Evolutionary conservation across 2,329 filamentous ascomycete species (phyloP), one percentile per base, ranked within the genome.

Genomic region (Alternaria ventricosa): DNA sequence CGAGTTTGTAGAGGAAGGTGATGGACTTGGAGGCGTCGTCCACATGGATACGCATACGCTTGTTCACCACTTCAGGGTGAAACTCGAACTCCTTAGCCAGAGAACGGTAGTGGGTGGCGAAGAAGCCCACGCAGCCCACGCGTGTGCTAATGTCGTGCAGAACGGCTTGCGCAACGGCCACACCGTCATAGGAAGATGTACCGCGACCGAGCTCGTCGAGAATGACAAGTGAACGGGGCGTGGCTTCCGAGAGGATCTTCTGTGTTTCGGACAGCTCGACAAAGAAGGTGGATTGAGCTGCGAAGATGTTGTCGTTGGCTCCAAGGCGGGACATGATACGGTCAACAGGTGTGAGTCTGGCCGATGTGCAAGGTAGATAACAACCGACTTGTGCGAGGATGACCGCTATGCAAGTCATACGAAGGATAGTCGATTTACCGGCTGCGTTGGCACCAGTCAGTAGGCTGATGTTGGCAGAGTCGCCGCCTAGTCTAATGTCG

Each of bases 281-380:
- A 76, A 99, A 98, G 85, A 99, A 99, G 3, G 96, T 99, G 13
- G 93, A 97, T 80, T 99, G 96, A 0, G 95, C 93, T 1, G 95
- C 96, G 77, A 99, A 98, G 73, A 99, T 99, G 80, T 98, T 98
- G 87, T 99, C 96, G 75, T 98, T 97, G 51, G 96, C 96, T 10
- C 96, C 96, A 0, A 99, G 88, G 49, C 96, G 93, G 10, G 95
- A 98, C 96, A 99, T 99, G 84, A 99, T 98, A 58, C 96, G 92
- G 78, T 99, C 96, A 4, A 97, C 89, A 0, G 96, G 95, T 0
- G 95, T 98, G 47, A 99, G 86, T 3, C 87, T 89, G 1, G 96
- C 96, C 4, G 90, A 93, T 18, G 87, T 85, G 63, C 93, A 94
- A 1, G 96, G 96, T 1, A 99, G 89, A 71, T 97, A 92, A 79